phyloP scores from a whole-genome alignment of 2,329 filamentous ascomycete species.

The Monosporascus sp. region DNA sequence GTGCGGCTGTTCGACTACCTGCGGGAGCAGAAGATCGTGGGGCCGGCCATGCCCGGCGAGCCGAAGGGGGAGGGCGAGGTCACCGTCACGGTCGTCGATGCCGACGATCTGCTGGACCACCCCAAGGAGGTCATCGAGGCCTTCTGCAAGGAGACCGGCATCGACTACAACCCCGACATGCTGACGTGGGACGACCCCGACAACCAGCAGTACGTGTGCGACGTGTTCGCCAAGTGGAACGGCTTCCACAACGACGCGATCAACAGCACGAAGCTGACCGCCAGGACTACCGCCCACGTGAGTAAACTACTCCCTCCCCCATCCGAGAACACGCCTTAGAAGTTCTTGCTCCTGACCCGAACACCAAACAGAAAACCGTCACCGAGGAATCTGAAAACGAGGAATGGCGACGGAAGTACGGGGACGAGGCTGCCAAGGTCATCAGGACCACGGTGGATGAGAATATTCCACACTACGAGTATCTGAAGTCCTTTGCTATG shows the following conservation, averaged over 20 bases:
- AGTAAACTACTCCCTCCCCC: constrained; percentile 25
- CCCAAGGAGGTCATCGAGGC: constrained; percentile 69
- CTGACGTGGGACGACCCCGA: constrained; percentile 76
- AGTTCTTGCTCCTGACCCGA: constrained; percentile 13
- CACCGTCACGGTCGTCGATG: constrained; percentile 82
- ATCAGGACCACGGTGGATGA: constrained; percentile 68
- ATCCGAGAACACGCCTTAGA: constrained; percentile 2
- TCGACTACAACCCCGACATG: constrained; percentile 74
- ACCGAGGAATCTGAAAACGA: constrained; percentile 61
- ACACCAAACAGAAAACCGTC: constrained; percentile 51
- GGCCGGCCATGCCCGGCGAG: constrained; percentile 56
- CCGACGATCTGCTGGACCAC: constrained; percentile 86
- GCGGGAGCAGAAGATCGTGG: constrained; percentile 61
- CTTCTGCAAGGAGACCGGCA: constrained; percentile 76
- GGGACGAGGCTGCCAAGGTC: constrained; percentile 61
- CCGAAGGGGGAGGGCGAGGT: constrained; percentile 32
- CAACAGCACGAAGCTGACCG: constrained; percentile 69
- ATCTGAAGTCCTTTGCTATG: constrained; percentile 72
- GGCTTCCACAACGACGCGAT: constrained; percentile 97
- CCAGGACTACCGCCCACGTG: constrained; percentile 60
- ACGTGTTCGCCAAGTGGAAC: constrained; percentile 91
- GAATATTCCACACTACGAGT: constrained; percentile 72
- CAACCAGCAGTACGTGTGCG: constrained; percentile 61
- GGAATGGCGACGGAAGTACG: constrained; percentile 72
- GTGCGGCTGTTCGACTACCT: constrained; percentile 84